Evolutionary conservation across 1,139 yeast genomes (phyloP).

Genomic region (Suhomyces chickasaworum): DNA sequence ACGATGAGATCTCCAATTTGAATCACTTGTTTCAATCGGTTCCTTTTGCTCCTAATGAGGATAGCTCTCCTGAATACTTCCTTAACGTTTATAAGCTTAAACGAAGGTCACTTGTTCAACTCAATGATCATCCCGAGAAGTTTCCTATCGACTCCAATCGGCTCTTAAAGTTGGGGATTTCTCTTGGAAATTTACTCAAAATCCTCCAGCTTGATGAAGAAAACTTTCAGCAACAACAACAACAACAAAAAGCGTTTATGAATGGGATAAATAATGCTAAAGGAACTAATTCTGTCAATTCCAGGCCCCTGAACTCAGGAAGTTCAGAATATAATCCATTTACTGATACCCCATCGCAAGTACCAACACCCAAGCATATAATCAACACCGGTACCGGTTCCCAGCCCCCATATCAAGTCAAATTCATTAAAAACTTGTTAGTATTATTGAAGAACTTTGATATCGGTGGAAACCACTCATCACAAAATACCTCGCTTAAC

Average conservation of each 20-base stretch:
- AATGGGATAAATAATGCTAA: constrained; percentile 18
- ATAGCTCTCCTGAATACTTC: constrained; percentile 22
- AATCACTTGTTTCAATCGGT: constrained; percentile 35
- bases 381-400: constrained; percentile 12
- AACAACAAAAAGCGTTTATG: constrained; percentile 22
- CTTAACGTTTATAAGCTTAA: constrained; percentile 38
- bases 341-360: constrained; percentile 1
- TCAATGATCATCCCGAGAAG: constrained; percentile 24
- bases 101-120: constrained; percentile 26
- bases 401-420: constrained; percentile 36
- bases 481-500: constrained; percentile 2
- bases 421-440: constrained; percentile 39
- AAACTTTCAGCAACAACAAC: constrained; percentile 28
- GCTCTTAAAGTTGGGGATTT: constrained; percentile 45
- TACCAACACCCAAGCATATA: constrained; percentile 14
- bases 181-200: constrained; percentile 46
- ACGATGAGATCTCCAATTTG: constrained; percentile 33
- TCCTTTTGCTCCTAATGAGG: constrained; percentile 31
- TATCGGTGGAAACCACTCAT: constrained; percentile 28
- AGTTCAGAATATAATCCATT: constrained; percentile 11
- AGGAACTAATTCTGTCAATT: constrained; percentile 3
- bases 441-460: constrained; percentile 45
- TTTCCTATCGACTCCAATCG: constrained; percentile 43
- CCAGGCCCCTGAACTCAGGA: constrained; percentile 4
- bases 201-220: constrained; percentile 43